These are phyloP conservation scores for Suhomyces panamericanus DNA, from an alignment of 1,139 yeast species.

Conservation along the genomic window DNA sequence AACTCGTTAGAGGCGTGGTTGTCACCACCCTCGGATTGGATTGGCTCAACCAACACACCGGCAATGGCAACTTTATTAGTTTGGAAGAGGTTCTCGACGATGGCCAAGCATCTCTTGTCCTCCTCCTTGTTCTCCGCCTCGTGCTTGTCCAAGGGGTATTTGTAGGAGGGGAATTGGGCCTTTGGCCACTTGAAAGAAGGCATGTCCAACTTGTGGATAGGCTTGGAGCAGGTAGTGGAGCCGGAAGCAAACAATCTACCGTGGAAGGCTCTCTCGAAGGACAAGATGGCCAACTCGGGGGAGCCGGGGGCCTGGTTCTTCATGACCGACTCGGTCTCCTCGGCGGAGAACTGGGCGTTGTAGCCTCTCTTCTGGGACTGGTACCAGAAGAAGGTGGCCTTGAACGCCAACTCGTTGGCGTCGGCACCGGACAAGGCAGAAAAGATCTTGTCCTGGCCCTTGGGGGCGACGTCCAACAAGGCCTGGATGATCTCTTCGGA, in stretches of 20 bases:
- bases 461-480: conserved; percentile 66
- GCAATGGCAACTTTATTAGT: conserved; percentile 70
- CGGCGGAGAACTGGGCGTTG: conserved; percentile 50
- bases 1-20: conserved; percentile 74
- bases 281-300: conserved; percentile 70
- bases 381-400: conserved; percentile 80
- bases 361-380: conserved; percentile 61
- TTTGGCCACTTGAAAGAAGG: conserved; percentile 89
- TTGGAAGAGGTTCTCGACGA: conserved; percentile 56
- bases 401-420: conserved; percentile 82
- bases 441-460: conserved; percentile 69
- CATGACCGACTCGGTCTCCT: conserved; percentile 65
- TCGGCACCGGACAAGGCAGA: conserved; percentile 81
- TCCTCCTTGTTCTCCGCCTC: conserved; percentile 58
- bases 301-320: conserved; percentile 69
- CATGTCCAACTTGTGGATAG: conserved; percentile 79
- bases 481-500: conserved; percentile 56
- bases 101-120: conserved; percentile 64
- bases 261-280: conserved; percentile 76
- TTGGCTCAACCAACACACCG: conserved; percentile 75
- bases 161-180: conserved; percentile 74
- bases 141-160: conserved; percentile 67
- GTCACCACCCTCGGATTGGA: conserved; percentile 88
- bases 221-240: conserved; percentile 77
- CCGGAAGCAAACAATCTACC: conserved; percentile 82